A percentile compares a stretch with the other conserved stretches of the same genome.
These are phyloP conservation scores for Linnemannia zychae DNA, from an alignment of 192 early-diverging fungal species.

Conservation along the genomic window DNA sequence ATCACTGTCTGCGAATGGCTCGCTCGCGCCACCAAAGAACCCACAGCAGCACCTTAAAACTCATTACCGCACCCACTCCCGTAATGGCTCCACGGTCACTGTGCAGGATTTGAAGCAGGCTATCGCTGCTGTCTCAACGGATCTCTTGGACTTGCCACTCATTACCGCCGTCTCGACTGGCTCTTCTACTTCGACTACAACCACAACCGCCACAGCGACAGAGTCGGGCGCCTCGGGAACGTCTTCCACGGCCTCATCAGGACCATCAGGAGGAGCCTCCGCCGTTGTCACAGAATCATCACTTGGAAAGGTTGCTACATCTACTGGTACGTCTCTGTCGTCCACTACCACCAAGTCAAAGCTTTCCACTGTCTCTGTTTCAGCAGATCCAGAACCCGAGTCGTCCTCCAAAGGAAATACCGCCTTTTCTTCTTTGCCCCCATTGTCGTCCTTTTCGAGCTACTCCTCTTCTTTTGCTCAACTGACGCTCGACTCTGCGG, in stretches of 20 bases:
- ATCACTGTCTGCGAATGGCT: constrained; percentile 14
- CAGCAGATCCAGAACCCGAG: constrained; percentile 2
- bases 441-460: constrained; percentile 4
- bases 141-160: constrained; percentile 33
- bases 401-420: background rate
- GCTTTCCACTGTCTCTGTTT: constrained; percentile 8
- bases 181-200: constrained; percentile 4
- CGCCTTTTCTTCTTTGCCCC: constrained; percentile 3
- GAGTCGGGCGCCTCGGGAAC: background rate
- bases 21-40: constrained; percentile 29
- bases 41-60: constrained; percentile 50
- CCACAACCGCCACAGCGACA: background rate
- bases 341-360: constrained; percentile 15
- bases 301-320: background rate
- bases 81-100: constrained; percentile 54
- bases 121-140: constrained; percentile 47
- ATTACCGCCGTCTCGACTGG: background rate
- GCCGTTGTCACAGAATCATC: background rate
- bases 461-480: constrained; percentile 4
- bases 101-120: constrained; percentile 53
- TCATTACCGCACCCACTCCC: constrained; percentile 51
- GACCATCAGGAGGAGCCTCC: constrained; percentile 7
- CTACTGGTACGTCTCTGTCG: constrained; percentile 10
- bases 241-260: constrained; percentile 3
- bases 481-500: background rate